Evolutionary conservation across 2,329 filamentous ascomycete genomes (phyloP), one percentile per base, ranked within the genome.

Genomic region (Xylariales sp.): DNA sequence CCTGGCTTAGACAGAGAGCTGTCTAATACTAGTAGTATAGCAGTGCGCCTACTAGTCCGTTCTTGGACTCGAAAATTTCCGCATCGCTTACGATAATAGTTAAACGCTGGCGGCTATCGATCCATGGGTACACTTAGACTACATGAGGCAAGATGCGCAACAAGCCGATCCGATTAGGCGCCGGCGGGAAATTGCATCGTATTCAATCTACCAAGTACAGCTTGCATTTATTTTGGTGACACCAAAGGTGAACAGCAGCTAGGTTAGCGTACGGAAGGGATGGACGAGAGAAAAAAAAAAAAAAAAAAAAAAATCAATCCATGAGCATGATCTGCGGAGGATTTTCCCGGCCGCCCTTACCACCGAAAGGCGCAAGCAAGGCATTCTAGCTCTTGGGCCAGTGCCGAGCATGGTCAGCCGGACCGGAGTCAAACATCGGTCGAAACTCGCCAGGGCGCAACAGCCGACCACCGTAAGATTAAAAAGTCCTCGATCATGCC

Each of bases 31-130:
- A 39, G 30, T 41, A 34, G 23, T 30, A 3, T 36, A 9, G 28
- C 48, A 32, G 49, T 55, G 30, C 30, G 43, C 39, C 14, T 63
- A 54, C 48, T 64, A 57, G 57, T 9, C 49, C 30, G 10, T 60
- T 59, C 43, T 39, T 18, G n/a, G 58, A 41, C 52, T 49, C 9
- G 0, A 39, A 30, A 39, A 39, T 28, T 1, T 48, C 39, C 28
- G 23, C 23, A 23, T 61, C 60, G 53, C 53, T 55, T 45, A 45
- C 54, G 8, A 23, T 7, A 36, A 30, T 14, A 30, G 10, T 65
- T 67, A 70, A 61, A 54, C 68, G 65, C 65, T 65, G 62, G 65
- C 68, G 68, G 58, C 55, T 71, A 64, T 48, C 56, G 23, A 49
- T 23, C 48, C 50, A 49, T 46, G 49, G 12, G 10, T 41, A 41